Base-by-base conservation (phyloP, 306 rosid species). In the Gillenia trifoliata region DNA sequence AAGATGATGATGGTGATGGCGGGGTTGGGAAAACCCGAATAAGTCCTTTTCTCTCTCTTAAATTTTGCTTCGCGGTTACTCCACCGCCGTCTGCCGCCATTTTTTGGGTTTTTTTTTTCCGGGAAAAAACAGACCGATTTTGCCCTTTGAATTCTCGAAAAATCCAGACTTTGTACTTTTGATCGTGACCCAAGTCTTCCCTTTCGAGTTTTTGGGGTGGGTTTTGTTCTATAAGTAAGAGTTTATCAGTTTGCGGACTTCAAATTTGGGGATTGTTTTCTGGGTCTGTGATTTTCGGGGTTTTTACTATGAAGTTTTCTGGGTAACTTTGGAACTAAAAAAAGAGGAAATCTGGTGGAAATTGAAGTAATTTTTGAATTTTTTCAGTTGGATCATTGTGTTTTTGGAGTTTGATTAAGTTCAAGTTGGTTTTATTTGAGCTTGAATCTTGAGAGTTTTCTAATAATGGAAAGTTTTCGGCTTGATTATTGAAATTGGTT, bases 151-250 rank as follows among this genome's bases (percentile, higher is more conserved):
- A 61, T 64, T 80, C 54, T 50, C 6, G 74, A 23, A 47, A 77
- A 70, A 64, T 83, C 67, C 71, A 57, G 38, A 72, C 83, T 90
- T 85, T 88, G 82, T 67, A 71, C 75, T 77, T 55, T 47, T 75
- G 76, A 69, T 36, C 11, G 50, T 79, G 68, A 71, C 79, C 52
- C 52, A 79, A 76, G 28, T 61, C 67, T 29, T 64, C 31, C 72
- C 68, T 54, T 71, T 62, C 63, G 1, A 59, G 23, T 64, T 29
- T 20, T 79, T 72, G 50, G 63, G 31, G 20, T 52, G 30, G 66
- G 41, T 68, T 62, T 66, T 17, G 45, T 28, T 34, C 38, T 33
- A 60, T 30, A 41, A 20, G 26, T 19, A 12, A 36, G 77, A 70
- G 68, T 70, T 76, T 36, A 33, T 70, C 26, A 64, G 26, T 64